A percentile compares a stretch with the other conserved stretches of the same genome.
phyloP scores from a whole-genome alignment of 768 basidiomycete genomes.

The Suillus luteus region DNA sequence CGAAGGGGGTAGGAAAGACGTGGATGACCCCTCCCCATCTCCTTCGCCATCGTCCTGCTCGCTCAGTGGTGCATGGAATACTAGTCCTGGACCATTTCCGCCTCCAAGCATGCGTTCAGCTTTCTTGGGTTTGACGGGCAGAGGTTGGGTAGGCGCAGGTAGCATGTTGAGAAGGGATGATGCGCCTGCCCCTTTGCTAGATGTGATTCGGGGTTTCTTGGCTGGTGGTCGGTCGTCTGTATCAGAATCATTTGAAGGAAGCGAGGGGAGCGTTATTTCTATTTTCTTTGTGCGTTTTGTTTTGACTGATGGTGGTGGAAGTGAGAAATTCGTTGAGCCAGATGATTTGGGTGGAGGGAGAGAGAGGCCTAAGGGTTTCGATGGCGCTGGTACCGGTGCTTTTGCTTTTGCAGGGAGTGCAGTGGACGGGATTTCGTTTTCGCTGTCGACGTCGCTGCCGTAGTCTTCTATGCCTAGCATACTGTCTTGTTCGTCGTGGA shows the following conservation, averaged over 20 bases:
- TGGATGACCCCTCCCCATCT: slow-evolving; percentile 36
- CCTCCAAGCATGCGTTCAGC: slow-evolving; percentile 64
- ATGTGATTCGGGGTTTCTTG: slow-evolving; percentile 56
- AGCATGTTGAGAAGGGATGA: slow-evolving; percentile 74
- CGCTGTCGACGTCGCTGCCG: slow-evolving; percentile 70
- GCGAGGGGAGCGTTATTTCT: slow-evolving; percentile 39
- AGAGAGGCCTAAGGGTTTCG: slow-evolving; percentile 36
- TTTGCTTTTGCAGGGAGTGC: background rate
- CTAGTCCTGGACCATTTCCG: slow-evolving; percentile 60
- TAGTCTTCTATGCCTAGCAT: slow-evolving; percentile 83
- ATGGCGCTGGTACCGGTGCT: slow-evolving; percentile 28
- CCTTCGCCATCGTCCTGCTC: slow-evolving; percentile 18
- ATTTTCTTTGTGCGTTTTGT: slow-evolving; percentile 46
- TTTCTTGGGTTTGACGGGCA: slow-evolving; percentile 37
- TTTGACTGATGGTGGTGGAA: slow-evolving; percentile 33
- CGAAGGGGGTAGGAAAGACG: slow-evolving; percentile 60
- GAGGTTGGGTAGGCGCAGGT: slow-evolving; percentile 66
- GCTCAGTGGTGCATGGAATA: slow-evolving; percentile 47
- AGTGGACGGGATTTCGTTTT: slow-evolving; percentile 36
- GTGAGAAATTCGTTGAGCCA: slow-evolving; percentile 28
- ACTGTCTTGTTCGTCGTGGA: slow-evolving; percentile 16
- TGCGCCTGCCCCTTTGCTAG: slow-evolving; percentile 45
- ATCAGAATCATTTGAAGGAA: slow-evolving; percentile 38
- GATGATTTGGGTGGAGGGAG: slow-evolving; percentile 37
- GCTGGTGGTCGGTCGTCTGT: slow-evolving; percentile 55